Conservation (phyloP, 805 yeast species). For the Yarrowia sp. region DNA sequence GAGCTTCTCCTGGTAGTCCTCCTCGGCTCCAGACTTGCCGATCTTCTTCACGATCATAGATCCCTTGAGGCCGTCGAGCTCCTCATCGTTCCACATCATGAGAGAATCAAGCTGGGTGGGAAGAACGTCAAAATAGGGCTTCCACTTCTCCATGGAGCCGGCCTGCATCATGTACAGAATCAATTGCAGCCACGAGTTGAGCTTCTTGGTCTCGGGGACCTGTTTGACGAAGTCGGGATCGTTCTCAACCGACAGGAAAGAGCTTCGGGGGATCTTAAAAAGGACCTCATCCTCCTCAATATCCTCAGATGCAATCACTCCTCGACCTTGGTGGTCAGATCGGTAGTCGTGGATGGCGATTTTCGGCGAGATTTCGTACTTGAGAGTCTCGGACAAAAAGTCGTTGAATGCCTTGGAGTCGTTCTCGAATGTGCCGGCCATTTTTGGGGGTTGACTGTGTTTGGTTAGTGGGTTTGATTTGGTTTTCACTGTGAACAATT, state of each 20-base stretch:
- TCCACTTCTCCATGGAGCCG: slow-evolving; percentile 58
- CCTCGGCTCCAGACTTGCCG: slow-evolving; percentile 66
- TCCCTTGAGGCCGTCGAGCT: slow-evolving; percentile 58
- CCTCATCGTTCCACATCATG: slow-evolving; percentile 75
- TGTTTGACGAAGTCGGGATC: slow-evolving; percentile 40
- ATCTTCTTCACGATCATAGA: slow-evolving; percentile 67
- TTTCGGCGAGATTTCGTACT: slow-evolving; percentile 49
- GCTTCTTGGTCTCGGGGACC: slow-evolving; percentile 33
- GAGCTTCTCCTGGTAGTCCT: slow-evolving; percentile 51
- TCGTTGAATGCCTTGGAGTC: slow-evolving; percentile 44
- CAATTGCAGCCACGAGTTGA: slow-evolving; percentile 70
- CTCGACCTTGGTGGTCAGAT: slow-evolving; percentile 66
- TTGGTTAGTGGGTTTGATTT: neutral
- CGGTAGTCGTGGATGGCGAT: slow-evolving; percentile 63
- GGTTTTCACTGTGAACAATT: neutral
- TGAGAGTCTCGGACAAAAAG: slow-evolving; percentile 39
- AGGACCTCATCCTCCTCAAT: slow-evolving; percentile 62
- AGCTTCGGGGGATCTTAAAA: slow-evolving; percentile 63
- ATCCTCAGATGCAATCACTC: slow-evolving; percentile 61
- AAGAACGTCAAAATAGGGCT: slow-evolving; percentile 64
- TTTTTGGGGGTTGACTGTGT: neutral
- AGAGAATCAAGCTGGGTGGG: slow-evolving; percentile 64
- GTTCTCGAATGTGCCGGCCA: slow-evolving; percentile 32
- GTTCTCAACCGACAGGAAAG: slow-evolving; percentile 59
- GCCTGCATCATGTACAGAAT: slow-evolving; percentile 68